phyloP scores from a whole-genome alignment of 352 stramenopile species.

The Phytophthora cactorum region DNA sequence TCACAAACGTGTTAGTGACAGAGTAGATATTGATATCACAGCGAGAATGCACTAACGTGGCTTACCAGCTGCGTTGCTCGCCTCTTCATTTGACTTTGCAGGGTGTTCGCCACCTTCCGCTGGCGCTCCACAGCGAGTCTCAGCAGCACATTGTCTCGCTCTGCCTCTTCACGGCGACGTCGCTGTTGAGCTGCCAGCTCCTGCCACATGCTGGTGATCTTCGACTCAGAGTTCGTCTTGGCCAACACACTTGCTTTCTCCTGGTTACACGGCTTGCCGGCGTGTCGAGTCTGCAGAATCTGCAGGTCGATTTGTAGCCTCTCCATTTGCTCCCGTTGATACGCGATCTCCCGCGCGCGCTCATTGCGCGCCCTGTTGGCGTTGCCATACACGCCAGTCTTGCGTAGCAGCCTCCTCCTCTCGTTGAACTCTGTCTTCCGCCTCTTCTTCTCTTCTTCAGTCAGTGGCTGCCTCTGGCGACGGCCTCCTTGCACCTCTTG shows the following conservation, averaged over 20 bases:
- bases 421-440: slow-evolving; percentile 13
- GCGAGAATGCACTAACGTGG: too few relatives aligned
- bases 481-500: not conserved
- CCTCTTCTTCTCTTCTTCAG: slow-evolving; percentile 16
- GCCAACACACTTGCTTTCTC: not conserved
- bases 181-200: slow-evolving; percentile 31
- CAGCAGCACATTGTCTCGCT: slow-evolving; percentile 42
- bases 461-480: not conserved
- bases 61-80: slow-evolving; percentile 25
- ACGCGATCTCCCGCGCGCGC: slow-evolving; percentile 42
- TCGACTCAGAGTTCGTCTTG: not conserved
- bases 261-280: not conserved
- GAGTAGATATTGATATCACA: not conserved
- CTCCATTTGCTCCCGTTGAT: slow-evolving; percentile 33
- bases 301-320: slow-evolving; percentile 44
- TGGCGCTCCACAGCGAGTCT: slow-evolving; percentile 47
- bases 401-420: slow-evolving; percentile 23
- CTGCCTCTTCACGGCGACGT: slow-evolving; percentile 15
- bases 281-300: slow-evolving; percentile 19
- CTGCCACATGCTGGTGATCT: slow-evolving; percentile 28
- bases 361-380: slow-evolving; percentile 41
- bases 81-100: slow-evolving; percentile 41
- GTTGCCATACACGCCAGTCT: slow-evolving; percentile 28
- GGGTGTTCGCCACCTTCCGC: slow-evolving; percentile 38
- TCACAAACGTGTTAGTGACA: slow-evolving; percentile 3